Base-by-base conservation (phyloP, 768 basidiomycete genomes). In the Tricholoma bakamatsutake region DNA sequence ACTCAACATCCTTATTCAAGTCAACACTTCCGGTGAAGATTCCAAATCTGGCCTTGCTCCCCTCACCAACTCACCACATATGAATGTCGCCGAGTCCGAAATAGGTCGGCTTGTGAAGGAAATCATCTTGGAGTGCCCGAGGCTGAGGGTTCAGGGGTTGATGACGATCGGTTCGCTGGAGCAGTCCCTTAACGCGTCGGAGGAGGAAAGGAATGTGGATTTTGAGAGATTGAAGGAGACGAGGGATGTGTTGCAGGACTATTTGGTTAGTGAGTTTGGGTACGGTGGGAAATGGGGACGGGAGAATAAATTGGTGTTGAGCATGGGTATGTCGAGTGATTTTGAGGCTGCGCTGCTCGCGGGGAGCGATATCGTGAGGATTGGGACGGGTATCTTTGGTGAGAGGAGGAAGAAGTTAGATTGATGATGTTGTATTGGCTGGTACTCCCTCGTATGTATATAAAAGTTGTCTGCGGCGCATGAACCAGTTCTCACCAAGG, bases 271-370 rank as follows among this genome's bases (percentile, higher is more conserved):
- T 3, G 66, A 72, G 28, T 58, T 69, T 4, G 58, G 62, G 0
- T 61, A 57, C 12, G 61, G 61, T 21, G 61, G 62, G 59, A 63
- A 53, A 30, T 82, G 82, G 80, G 87, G 85, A 11, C 69, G 75
- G 24, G 76, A 76, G 2, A 81, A 82, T 12, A 69, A 66, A 57
- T 66, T 93, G 52, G 27, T 86, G 62, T 64, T 93, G 67, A 93
- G 90, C 56, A 98, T 97, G 94, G 96, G 96, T 6, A 98, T 98
- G 96, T 95, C 93, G 50, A 87, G 85, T 59, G 96, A 98, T 64
- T 98, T 93, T 64, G 90, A 88, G 67, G 82, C 85, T 28, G 97
- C 96, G 4, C 70, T 98, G 49, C 80, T 76, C 67, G 83, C 84
- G 11, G 96, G 94, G 1, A 89, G 91, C 62, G 85, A 91, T 64